Conservation (phyloP, 2,329 filamentous ascomycete species). For the Aureobasidium musti region DNA sequence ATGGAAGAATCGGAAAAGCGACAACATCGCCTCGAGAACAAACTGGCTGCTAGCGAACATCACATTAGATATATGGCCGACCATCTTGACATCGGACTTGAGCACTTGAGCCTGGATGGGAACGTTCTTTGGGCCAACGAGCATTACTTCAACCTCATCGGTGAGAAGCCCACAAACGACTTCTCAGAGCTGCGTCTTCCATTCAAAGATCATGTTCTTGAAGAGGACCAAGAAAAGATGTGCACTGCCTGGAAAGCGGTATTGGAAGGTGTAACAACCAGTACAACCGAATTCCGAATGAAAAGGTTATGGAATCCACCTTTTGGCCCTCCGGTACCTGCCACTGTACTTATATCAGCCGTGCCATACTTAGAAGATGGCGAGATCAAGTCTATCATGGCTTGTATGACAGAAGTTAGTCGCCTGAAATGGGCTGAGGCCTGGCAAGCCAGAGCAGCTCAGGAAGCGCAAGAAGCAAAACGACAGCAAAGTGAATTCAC, state of each 20-base stretch:
- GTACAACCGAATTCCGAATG: conserved; percentile 48
- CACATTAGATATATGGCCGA: conserved; percentile 30
- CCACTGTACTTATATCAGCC: conserved; percentile 19
- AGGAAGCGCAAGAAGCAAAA: conserved; percentile 44
- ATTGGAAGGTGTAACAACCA: conserved; percentile 42
- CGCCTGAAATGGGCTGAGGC: conserved; percentile 34
- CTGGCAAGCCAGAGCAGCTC: conserved; percentile 38
- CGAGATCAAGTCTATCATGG: conserved; percentile 27
- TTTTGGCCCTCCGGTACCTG: not conserved
- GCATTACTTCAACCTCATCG: conserved; percentile 28
- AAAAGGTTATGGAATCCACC: conserved; percentile 20
- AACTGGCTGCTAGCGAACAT: conserved; percentile 27
- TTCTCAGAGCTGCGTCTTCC: conserved; percentile 41
- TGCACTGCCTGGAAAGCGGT: conserved; percentile 45
- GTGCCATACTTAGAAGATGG: conserved; percentile 23
- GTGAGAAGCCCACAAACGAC: conserved; percentile 37
- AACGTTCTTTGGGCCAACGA: conserved; percentile 32
- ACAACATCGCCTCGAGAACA: conserved; percentile 6
- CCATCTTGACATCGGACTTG: conserved; percentile 29
- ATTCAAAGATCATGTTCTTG: conserved; percentile 48
- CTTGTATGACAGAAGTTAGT: conserved; percentile 27
- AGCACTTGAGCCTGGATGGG: conserved; percentile 25
- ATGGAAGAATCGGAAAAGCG: conserved; percentile 23
- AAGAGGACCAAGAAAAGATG: conserved; percentile 41
- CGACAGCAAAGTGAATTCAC: conserved; percentile 43